Percentiles rank a stretch among this genome's conserved stretches.
These are phyloP conservation scores for Boletus speciosus DNA, from an alignment of 768 basidiomycete genomes.

Conservation along the genomic window DNA sequence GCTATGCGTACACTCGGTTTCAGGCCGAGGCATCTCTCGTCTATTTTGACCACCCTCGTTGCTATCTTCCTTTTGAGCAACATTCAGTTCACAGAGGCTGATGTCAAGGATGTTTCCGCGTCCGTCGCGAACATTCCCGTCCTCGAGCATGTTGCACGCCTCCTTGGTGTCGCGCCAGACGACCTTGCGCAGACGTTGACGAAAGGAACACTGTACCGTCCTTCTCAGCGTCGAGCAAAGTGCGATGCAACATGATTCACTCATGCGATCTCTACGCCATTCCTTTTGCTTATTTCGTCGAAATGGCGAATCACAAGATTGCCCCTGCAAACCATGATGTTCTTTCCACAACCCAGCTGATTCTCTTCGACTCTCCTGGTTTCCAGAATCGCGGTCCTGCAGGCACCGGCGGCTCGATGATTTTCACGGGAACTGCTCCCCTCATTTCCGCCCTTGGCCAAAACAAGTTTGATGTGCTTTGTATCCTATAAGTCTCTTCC, in stretches of 20 bases:
- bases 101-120: conserved; percentile 65
- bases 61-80: conserved; percentile 83
- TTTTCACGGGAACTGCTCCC: conserved; percentile 57
- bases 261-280: conserved; percentile 87
- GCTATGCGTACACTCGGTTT: conserved; percentile 84
- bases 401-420: conserved; percentile 55
- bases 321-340: conserved; percentile 55
- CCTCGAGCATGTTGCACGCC: conserved; percentile 66
- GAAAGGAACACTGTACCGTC: conserved; percentile 83
- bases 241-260: conserved; percentile 68
- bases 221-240: conserved; percentile 75
- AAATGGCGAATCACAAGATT: conserved; percentile 80
- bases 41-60: conserved; percentile 78
- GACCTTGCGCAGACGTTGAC: conserved; percentile 79
- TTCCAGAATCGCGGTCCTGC: conserved; percentile 71
- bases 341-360: conserved; percentile 60
- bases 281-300: conserved; percentile 83
- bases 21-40: conserved; percentile 80
- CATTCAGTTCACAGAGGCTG: conserved; percentile 71
- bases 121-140: conserved; percentile 44
- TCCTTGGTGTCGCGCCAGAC: conserved; percentile 75
- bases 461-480: conserved; percentile 84
- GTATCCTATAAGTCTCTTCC: conserved; percentile 39
- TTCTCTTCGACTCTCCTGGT: conserved; percentile 78
- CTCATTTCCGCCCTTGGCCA: conserved; percentile 75